Base-by-base conservation (phyloP, 768 basidiomycete species). In the Collybia sp. region DNA sequence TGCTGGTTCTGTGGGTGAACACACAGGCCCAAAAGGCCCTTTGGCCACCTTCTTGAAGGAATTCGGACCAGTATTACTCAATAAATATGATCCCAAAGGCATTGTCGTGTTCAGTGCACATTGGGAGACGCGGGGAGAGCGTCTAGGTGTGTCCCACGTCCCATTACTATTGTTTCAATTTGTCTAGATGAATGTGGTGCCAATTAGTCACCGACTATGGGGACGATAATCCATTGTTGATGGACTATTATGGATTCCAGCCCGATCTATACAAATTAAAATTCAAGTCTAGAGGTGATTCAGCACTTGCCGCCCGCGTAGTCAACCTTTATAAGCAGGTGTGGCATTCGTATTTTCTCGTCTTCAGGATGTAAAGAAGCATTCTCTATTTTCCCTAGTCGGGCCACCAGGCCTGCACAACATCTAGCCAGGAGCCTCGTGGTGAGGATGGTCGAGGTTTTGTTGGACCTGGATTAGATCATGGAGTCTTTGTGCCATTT, bases 41-140 rank as follows among this genome's bases (percentile, higher is more conserved):
- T 65, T 86, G 13, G 77, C 75, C 1, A 54, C 57, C 11, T 90
- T 89, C 59, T 61, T 88, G 53, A 68, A 64, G 37, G 69, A 82
- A 46, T 87, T 89, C 62, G 86, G 86, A 0, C 79, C 80, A 1
- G 69, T 68, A 0, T 58, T 88, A 20, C 54, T 88, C 35, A 56
- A 75, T 46, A 89, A 88, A 60, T 91, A 91, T 62, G 70, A 79
- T 40, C 87, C 87, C 2, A 83, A 80, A 57, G 87, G 76, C n/a
- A 83, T 88, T 43, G 77, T 90, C 4, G 85, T 89, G 1, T 88
- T 89, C 66, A 86, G 83, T 51, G 88, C 88, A 10, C 88, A 90
- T 56, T 90, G 85, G 85, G 88, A 91, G 58, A 83, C 85, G 1
- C 43, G 46, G 10, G 71, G 66, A 2, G 77, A 81, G 58, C 73